phyloP scores from a whole-genome alignment of 768 basidiomycete species.

The Mrakia hoshinonis region DNA sequence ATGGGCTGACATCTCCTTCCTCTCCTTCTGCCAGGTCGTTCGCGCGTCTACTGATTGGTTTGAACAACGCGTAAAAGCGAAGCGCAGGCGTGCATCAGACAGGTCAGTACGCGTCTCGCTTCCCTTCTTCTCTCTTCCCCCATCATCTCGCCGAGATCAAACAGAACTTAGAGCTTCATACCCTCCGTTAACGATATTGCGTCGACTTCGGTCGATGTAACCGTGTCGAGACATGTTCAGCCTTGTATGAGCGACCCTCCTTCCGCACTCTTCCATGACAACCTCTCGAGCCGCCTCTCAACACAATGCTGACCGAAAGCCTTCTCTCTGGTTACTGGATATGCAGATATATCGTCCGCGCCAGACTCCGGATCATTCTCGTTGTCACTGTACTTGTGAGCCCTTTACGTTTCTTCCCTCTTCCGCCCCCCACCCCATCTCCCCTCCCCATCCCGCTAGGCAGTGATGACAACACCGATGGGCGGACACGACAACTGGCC shows the following conservation, averaged over 20 bases:
- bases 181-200: too few relatives aligned
- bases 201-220: too few relatives aligned
- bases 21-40: neutral
- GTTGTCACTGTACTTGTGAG: too few relatives aligned
- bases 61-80: too few relatives aligned
- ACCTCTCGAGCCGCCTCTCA: neutral
- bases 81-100: too few relatives aligned
- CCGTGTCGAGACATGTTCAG: neutral
- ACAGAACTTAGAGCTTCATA: too few relatives aligned
- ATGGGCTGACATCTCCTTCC: neutral
- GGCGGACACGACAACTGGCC: neutral
- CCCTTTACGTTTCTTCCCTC: too few relatives aligned
- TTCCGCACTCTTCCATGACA: neutral
- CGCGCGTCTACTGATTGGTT: neutral
- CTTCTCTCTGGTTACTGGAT: too few relatives aligned
- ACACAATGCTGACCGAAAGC: neutral
- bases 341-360: neutral
- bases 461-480: constrained; percentile 3
- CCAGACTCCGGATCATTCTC: too few relatives aligned
- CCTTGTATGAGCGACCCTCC: neutral
- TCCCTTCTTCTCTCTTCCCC: too few relatives aligned
- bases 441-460: neutral
- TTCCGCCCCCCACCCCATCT: neutral
- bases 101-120: too few relatives aligned
- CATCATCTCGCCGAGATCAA: too few relatives aligned